Percentiles rank a stretch among this genome's conserved stretches.
These are phyloP conservation scores for Scedosporium dehoogii DNA, from an alignment of 2,329 filamentous ascomycete genomes.

Conservation along the genomic window DNA sequence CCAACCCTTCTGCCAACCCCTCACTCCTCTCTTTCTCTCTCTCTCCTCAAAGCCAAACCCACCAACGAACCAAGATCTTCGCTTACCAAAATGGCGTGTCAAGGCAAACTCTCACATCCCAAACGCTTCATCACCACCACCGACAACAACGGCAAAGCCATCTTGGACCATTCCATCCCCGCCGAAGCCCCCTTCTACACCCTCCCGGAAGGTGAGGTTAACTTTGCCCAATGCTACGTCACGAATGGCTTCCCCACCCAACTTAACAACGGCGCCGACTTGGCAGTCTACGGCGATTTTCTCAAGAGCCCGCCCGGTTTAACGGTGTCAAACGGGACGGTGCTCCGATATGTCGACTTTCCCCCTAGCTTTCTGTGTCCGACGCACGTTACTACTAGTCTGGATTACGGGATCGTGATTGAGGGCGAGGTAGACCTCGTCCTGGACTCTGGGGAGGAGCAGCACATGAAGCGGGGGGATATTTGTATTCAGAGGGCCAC, in stretches of 20 bases:
- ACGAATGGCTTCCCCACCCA: constrained; percentile 27
- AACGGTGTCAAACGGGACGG: constrained; percentile 25
- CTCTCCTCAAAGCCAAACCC: constrained; percentile 6
- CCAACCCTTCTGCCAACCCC: neutral
- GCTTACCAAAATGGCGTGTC: constrained; percentile 5
- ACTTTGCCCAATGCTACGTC: constrained; percentile 31
- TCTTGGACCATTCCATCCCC: constrained; percentile 11
- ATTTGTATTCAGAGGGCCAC: constrained; percentile 46
- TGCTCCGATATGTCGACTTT: constrained; percentile 39
- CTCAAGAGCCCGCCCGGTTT: constrained; percentile 21
- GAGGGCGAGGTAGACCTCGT: constrained; percentile 42
- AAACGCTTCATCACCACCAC: constrained; percentile 9
- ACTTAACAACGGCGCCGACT: constrained; percentile 29
- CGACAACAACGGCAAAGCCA: constrained; percentile 8
- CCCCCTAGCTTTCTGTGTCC: constrained; percentile 25
- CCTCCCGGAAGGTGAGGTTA: constrained; percentile 24
- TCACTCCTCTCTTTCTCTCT: neutral
- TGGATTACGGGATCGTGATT: constrained; percentile 45
- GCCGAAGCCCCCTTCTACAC: constrained; percentile 13
- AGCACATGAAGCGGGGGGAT: constrained; percentile 37
- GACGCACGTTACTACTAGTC: constrained; percentile 43
- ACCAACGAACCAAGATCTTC: neutral
- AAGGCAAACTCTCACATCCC: constrained; percentile 15
- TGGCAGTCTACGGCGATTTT: constrained; percentile 24
- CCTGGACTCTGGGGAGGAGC: constrained; percentile 39